A percentile compares a stretch with the other conserved stretches of the same genome.
phyloP scores from a whole-genome alignment of 495 filamentous ascomycete species.

The Immersiella caudata region DNA sequence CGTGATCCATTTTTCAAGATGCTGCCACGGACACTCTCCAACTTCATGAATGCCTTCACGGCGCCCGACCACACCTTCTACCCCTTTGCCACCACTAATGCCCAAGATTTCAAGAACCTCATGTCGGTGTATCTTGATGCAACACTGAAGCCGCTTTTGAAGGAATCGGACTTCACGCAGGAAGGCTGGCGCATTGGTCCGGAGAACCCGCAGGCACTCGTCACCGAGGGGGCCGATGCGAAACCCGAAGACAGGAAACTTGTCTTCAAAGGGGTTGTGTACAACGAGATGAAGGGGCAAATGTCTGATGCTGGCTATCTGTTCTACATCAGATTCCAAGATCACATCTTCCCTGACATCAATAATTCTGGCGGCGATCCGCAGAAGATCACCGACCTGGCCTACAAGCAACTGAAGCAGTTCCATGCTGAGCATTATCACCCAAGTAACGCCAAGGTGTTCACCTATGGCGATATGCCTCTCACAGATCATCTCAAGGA shows the following conservation, averaged over 20 bases:
- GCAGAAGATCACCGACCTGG: conserved; percentile 91
- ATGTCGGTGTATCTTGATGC: conserved; percentile 97
- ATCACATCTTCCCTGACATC: conserved; percentile 89
- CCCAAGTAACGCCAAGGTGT: conserved; percentile 91
- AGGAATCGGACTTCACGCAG: conserved; percentile 88
- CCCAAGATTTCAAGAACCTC: conserved; percentile 91
- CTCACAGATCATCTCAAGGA: conserved; percentile 76
- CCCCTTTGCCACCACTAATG: conserved; percentile 97
- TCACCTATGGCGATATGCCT: conserved; percentile 95
- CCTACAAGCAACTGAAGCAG: conserved; percentile 77
- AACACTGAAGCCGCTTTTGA: conserved; percentile 84
- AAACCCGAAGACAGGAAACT: conserved; percentile 58
- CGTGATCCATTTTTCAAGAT: conserved; percentile 99
- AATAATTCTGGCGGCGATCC: conserved; percentile 97
- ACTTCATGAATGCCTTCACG: conserved; percentile 99
- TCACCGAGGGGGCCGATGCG: conserved; percentile 46
- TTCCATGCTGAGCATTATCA: conserved; percentile 94
- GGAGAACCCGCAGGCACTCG: conserved; percentile 70
- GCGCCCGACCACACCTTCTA: conserved; percentile 96
- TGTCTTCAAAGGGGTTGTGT: conserved; percentile 97
- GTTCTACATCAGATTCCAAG: conserved; percentile 90
- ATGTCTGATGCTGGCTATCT: conserved; percentile 97
- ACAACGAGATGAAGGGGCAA: conserved; percentile 99
- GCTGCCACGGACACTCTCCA: conserved; percentile 93
- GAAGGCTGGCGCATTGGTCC: conserved; percentile 97